phyloP scores from a whole-genome alignment of 345 rosid species.

The Carallia brachiata region DNA sequence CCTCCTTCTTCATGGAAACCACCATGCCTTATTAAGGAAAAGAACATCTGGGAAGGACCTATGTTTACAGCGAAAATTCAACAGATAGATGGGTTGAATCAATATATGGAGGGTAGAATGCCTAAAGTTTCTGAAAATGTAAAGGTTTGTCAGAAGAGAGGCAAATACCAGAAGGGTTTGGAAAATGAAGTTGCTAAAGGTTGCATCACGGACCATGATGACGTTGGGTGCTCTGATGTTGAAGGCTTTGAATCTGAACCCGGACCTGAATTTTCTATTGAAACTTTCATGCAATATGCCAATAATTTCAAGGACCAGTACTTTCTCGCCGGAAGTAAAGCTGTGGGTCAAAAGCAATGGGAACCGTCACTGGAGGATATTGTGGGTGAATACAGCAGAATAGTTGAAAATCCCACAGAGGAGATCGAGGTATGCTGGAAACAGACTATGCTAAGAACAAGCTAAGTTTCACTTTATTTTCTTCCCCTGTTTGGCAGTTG shows the following conservation, averaged over 20 bases:
- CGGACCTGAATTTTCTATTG: constrained; percentile 48
- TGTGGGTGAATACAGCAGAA: constrained; percentile 57
- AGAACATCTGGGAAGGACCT: constrained; percentile 46
- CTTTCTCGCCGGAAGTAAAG: constrained; percentile 32
- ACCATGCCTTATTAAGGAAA: constrained; percentile 47
- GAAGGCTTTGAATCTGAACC: constrained; percentile 25
- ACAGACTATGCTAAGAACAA: not conserved
- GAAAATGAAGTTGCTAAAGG: constrained; percentile 21
- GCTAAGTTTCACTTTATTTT: constrained; percentile 6
- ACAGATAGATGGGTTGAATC: constrained; percentile 39
- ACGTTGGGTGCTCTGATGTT: constrained; percentile 26
- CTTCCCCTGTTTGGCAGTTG: constrained; percentile 3
- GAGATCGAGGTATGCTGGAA: constrained; percentile 50
- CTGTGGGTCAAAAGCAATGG: constrained; percentile 17
- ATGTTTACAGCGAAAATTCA: constrained; percentile 46
- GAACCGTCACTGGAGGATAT: constrained; percentile 43
- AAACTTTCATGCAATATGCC: constrained; percentile 47
- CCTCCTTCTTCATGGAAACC: constrained; percentile 80
- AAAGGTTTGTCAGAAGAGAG: constrained; percentile 16
- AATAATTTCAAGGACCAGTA: constrained; percentile 45
- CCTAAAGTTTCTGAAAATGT: constrained; percentile 21
- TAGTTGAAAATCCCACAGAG: constrained; percentile 52
- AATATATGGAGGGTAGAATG: constrained; percentile 22
- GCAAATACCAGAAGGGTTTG: constrained; percentile 11
- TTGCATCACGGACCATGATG: constrained; percentile 18